Evolutionary conservation across 2,329 filamentous ascomycete genomes (phyloP), one percentile per base, ranked within the genome.

Genomic region (Coniochaeta ligniaria): DNA sequence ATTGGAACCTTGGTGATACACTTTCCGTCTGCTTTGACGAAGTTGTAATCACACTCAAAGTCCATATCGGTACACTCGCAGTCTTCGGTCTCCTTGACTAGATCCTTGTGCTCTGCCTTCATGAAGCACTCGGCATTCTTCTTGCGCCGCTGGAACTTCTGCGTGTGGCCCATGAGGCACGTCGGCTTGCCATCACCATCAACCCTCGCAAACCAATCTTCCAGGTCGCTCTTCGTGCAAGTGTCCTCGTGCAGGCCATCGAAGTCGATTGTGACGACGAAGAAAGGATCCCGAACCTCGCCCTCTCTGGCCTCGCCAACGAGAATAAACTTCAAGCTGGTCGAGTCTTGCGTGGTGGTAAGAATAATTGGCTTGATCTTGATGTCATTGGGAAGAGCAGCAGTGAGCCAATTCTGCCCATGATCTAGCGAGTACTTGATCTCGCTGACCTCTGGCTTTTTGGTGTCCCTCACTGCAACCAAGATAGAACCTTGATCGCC

Each of bases 1-100:
- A 96, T 73, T 3, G 83, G 78, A 0, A 84, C 86, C 28, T 80
- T 83, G 8, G 83, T 81, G 26, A 86, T 79, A 71, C 95, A 98
- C 63, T 83, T 84, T 59, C 83, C 81, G 63, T 94, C 85, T 3
- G 84, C 78, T 60, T 81, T 80, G 66, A 84, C 84, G 62, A 96
- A 98, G 73, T 96, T 96, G 80, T 90, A 96, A 71, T 98, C 94
- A 72, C 95, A 99, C 75, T 99, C 95, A 72, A 96, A 99, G 73
- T 99, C 96, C 36, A 81, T 79, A 61, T 89, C 85, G 0, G 87
- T 86, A 74, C 95, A 99, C 45, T 91, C 85, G 78, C 95, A 99
- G 55, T 85, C 75, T 67, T 91, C 85, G 31, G 84, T 88, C 63
- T 87, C 78, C 1, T 89, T 85, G 36, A 84, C 75, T 0, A 90